Evolutionary conservation across 2,329 filamentous ascomycete species (phyloP), one percentile per base, ranked within the genome.

Genomic region (Madurella fahalii): DNA sequence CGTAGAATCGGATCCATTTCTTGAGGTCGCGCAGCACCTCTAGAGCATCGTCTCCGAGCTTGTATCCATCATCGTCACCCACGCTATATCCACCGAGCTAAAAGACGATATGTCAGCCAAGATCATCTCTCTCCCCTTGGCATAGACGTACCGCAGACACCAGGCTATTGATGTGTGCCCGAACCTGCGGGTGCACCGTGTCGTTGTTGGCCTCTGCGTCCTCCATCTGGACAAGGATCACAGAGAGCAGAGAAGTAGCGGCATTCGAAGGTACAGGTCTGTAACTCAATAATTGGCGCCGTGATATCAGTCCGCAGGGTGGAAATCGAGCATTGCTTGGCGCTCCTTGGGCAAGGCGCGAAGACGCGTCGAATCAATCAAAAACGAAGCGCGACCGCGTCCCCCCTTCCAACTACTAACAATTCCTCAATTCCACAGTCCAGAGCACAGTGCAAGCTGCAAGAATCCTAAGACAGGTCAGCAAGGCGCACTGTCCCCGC

Each of bases 1-100:
- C 92, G 77, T 94, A 94, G 59, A 96, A 84, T 63, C 90, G 91
- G 62, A 99, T 81, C 94, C 94, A 99, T 82, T 87, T 87, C 68
- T 94, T 93, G 52, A 99, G 80, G 72, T 99, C 94, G 59, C 93
- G 91, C 54, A 99, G 78, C 66, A 92, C 94, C 54, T 94, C 89
- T 57, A 95, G 77, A 12, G 92, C 93, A 68, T 96, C 93, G 71
- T 97, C 93, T 71, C 94, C 94, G 37, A 97, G 84, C 42, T 90
- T 81, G 70, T 99, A 99, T 66, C 81, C 81, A 53, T 89, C 89
- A 66, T 91, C 86, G 64, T 93, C 85, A 62, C 90, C 87, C 49
- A 84, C 78, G 64, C 88, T 88, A 65, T 85, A 84, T 50, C 92
- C 93, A 74, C 92, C 93, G 60, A 96, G 85, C 90, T 96, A 69